A percentile compares a stretch with the other conserved stretches of the same genome.
phyloP scores from a whole-genome alignment of 1,284 basidiomycete species.

The Trametes polyzona region DNA sequence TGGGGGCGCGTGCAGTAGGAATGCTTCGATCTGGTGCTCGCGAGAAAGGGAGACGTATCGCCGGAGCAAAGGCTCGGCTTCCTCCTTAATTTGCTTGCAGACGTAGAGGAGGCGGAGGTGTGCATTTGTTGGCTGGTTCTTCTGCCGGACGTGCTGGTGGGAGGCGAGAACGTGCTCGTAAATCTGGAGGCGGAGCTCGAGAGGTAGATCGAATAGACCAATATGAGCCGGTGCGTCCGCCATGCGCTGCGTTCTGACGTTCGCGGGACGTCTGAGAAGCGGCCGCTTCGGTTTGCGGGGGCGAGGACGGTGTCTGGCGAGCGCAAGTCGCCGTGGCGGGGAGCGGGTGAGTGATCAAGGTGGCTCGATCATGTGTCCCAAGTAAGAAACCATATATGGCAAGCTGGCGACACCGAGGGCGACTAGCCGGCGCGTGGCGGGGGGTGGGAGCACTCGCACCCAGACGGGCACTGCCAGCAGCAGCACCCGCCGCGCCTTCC shows the following conservation, averaged over 20 bases:
- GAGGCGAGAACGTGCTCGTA: constrained; percentile 38
- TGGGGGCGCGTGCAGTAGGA: constrained; percentile 29
- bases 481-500: no score
- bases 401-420: neutral
- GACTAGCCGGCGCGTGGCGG: constrained; percentile 1
- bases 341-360: neutral
- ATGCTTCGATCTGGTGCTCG: constrained; percentile 43
- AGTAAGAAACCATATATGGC: constrained; percentile 34
- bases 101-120: constrained; percentile 40
- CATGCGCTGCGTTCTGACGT: neutral
- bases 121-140: constrained; percentile 40
- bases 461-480: no score
- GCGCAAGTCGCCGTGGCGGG: neutral
- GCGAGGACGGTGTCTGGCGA: neutral
- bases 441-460: no score
- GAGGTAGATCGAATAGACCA: constrained; percentile 38
- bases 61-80: constrained; percentile 35
- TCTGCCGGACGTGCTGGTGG: constrained; percentile 29
- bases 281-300: neutral
- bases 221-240: neutral
- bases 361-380: constrained; percentile 19
- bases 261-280: neutral
- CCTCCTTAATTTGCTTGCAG: constrained; percentile 38
- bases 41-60: constrained; percentile 44
- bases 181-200: constrained; percentile 42